phyloP scores from a whole-genome alignment of 345 rosid species.

The Crucihimalaya himalaica region DNA sequence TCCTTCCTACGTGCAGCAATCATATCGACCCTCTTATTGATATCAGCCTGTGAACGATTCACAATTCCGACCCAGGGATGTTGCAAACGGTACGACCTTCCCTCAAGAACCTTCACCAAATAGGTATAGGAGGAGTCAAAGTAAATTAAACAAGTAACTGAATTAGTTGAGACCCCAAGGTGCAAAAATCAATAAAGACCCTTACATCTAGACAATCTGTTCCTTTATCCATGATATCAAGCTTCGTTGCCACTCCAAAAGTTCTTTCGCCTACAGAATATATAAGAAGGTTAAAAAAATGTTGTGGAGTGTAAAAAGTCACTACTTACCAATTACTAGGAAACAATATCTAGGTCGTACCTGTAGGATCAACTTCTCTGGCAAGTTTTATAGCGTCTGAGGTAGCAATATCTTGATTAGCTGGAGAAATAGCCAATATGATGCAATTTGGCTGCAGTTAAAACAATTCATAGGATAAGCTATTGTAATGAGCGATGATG shows the following conservation, averaged over 20 bases:
- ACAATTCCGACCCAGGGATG: slow-evolving; percentile 99
- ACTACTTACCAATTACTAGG: slow-evolving; percentile 12
- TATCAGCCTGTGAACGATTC: slow-evolving; percentile 99
- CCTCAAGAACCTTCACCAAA: slow-evolving; percentile 83
- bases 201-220: slow-evolving; percentile 89
- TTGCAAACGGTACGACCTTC: slow-evolving; percentile 89
- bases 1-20: slow-evolving; percentile 88
- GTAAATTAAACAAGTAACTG: slow-evolving; percentile 19
- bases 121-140: slow-evolving; percentile 28
- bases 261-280: slow-evolving; percentile 83
- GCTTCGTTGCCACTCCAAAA: slow-evolving; percentile 95
- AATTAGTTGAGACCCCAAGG: neutral
- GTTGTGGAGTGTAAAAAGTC: slow-evolving; percentile 16
- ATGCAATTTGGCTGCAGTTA: slow-evolving; percentile 91
- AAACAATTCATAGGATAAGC: slow-evolving; percentile 15
- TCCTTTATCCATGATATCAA: slow-evolving; percentile 99
- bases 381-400: slow-evolving; percentile 99
- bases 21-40: slow-evolving; percentile 96
- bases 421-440: slow-evolving; percentile 98
- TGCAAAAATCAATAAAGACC: neutral
- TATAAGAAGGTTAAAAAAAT: neutral
- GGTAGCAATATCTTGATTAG: slow-evolving; percentile 99
- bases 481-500: slow-evolving; percentile 9
- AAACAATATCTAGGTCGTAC: slow-evolving; percentile 41
- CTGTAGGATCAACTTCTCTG: slow-evolving; percentile 99